Percentiles rank a stretch among this genome's conserved stretches.
phyloP scores from a whole-genome alignment of 2,329 filamentous ascomycete genomes.

The Fusarium brevicatenulatum region DNA sequence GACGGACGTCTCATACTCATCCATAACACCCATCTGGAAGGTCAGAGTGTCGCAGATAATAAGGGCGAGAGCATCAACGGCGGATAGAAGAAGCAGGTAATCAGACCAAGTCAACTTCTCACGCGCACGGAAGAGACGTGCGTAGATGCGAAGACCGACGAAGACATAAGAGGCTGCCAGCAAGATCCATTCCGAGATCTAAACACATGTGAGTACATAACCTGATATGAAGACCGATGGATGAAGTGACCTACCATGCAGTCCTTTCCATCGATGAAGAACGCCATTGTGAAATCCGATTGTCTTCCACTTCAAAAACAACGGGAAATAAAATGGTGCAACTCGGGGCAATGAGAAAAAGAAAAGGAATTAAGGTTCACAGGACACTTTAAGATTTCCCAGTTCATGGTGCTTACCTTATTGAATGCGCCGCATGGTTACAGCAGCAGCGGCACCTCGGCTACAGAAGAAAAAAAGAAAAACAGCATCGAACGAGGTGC shows the following conservation, averaged over 20 bases:
- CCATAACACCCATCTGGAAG: constrained; percentile 47
- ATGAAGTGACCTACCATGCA: constrained; percentile 24
- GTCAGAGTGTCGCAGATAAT: constrained; percentile 51
- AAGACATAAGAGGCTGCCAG: constrained; percentile 43
- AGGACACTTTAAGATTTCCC: constrained; percentile 1
- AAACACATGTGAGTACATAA: neutral
- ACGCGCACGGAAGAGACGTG: constrained; percentile 46
- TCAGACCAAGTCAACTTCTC: constrained; percentile 47
- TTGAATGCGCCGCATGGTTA: neutral
- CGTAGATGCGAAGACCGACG: constrained; percentile 46
- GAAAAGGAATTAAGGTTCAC: neutral
- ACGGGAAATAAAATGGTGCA: neutral
- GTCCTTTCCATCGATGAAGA: constrained; percentile 37
- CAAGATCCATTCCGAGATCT: constrained; percentile 50
- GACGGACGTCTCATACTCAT: constrained; percentile 45
- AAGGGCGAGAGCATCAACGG: constrained; percentile 46
- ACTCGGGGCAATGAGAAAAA: neutral
- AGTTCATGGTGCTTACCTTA: neutral
- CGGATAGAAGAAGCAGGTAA: constrained; percentile 44
- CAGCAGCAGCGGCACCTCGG: constrained; percentile 11
- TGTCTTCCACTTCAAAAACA: neutral
- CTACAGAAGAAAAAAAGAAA: neutral
- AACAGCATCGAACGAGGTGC: neutral
- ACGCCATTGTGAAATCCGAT: constrained; percentile 24
- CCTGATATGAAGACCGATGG: rapidly evolving